phyloP scores from a whole-genome alignment of 1,139 yeast genomes.

The Blastobotrys persicus region DNA sequence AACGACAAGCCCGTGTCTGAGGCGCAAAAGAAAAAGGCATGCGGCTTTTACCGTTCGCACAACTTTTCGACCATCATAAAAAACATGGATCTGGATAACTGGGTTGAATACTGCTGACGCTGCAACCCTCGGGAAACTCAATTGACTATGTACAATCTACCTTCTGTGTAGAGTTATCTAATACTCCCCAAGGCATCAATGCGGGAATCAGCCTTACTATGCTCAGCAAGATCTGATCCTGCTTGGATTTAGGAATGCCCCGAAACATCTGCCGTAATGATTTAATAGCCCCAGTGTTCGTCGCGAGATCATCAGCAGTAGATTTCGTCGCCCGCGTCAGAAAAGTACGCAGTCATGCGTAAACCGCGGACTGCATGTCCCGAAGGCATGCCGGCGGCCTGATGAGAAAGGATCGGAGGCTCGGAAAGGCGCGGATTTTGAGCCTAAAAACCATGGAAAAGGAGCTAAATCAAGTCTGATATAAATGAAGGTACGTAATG shows the following conservation, averaged over 20 bases:
- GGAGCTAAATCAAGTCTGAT: neutral
- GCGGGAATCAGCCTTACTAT: no score
- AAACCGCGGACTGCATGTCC: neutral
- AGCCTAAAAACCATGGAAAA: neutral
- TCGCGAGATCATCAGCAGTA: no score
- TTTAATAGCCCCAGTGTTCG: no score
- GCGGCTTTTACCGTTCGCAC: slow-evolving; percentile 7
- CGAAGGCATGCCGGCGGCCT: neutral
- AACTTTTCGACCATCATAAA: slow-evolving; percentile 19
- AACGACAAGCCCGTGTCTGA: slow-evolving; percentile 14
- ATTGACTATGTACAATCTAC: no score
- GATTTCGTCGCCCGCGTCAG: no score
- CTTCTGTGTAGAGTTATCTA: no score
- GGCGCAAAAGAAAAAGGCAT: slow-evolving; percentile 12
- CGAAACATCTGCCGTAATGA: no score
- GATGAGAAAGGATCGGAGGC: neutral
- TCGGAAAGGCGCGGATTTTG: neutral
- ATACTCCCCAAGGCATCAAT: no score
- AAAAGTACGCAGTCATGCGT: neutral
- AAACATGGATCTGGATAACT: slow-evolving; percentile 20
- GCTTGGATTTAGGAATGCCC: no score
- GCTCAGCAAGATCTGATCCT: no score
- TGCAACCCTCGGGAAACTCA: no score
- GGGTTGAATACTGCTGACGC: slow-evolving; percentile 17
- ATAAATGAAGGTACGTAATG: neutral